Conservation (phyloP, 2,329 filamentous ascomycete genomes). For the Rhexocercosporidium sp. region DNA sequence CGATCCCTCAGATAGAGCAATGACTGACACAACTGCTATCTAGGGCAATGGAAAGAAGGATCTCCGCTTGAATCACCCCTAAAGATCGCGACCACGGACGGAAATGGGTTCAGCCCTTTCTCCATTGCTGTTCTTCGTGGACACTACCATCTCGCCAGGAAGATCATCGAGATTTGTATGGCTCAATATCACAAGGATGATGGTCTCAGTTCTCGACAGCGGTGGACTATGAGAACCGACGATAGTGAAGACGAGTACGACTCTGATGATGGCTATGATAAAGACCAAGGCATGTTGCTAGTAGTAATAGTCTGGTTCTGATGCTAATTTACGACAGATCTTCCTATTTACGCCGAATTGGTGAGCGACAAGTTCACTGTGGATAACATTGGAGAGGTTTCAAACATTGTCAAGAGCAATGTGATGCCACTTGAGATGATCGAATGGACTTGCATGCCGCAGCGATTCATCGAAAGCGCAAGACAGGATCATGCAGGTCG, state of each 20-base stretch:
- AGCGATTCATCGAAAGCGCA: constrained; percentile 32
- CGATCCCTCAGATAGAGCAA: not conserved
- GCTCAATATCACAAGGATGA: constrained; percentile 68
- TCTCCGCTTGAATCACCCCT: constrained; percentile 63
- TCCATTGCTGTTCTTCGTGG: constrained; percentile 70
- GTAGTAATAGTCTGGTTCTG: too few relatives aligned
- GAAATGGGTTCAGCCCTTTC: constrained; percentile 57
- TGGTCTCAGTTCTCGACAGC: constrained; percentile 29
- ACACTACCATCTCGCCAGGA: constrained; percentile 66
- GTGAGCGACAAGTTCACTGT: constrained; percentile 74
- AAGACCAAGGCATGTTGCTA: constrained; percentile 15
- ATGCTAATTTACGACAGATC: constrained; percentile 35
- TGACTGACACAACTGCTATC: not conserved
- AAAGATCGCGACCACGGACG: constrained; percentile 64
- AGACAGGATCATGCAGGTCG: constrained; percentile 12
- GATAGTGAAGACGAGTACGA: constrained; percentile 32
- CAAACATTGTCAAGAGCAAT: constrained; percentile 69
- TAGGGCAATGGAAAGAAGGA: constrained; percentile 51
- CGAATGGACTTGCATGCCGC: constrained; percentile 44
- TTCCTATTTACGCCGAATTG: constrained; percentile 57
- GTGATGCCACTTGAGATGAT: constrained; percentile 61
- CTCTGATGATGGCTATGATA: constrained; percentile 39
- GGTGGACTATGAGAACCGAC: constrained; percentile 48
- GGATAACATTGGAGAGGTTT: constrained; percentile 74
- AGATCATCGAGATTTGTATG: constrained; percentile 71